Base-by-base conservation (phyloP, 2,329 filamentous ascomycete species). In the Zymoseptoria brevis region DNA sequence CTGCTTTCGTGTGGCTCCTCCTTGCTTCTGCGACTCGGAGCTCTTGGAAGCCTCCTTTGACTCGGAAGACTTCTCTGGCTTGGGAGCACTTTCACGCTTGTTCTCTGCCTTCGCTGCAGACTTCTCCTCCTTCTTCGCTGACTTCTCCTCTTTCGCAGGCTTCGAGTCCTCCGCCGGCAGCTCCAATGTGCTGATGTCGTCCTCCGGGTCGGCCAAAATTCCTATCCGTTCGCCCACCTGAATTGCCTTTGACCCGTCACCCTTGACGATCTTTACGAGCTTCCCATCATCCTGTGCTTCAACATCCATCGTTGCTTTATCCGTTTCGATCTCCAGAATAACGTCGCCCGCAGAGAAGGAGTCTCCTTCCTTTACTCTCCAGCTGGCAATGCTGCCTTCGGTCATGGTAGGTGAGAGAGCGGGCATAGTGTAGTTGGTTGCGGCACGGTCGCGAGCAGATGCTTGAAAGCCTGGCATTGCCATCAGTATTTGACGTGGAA, bases 271-370 rank as follows among this genome's bases (percentile, higher is more conserved):
- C 80, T 94, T 95, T 72, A 91, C 86, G 74, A 96, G 77, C 67
- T 93, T 80, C 50, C 91, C 90, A 71, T 95, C 90, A 51, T 96
- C 90, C 77, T 94, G 90, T 49, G 90, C 90, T 79, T 96, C 91
- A 24, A 96, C 90, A 68, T 96, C 91, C 90, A 96, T 96, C 58
- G 89, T 89, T 58, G 90, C 90, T 81, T 96, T 96, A 76, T 96
- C 90, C 60, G 90, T 96, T 78, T 96, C 90, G 73, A 96, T 94
- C 76, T 96, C 90, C 60, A 96, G 84, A 55, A 96, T 81, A 30
- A 96, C 89, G 74, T 96, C 90, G 66, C 90, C 90, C 59, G 90
- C 88, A 54, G 83, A 80, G 75, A 90, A 96, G 55, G 84, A 81
- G 67, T 94, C 89, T 72, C 90, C 90, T 78, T 95, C 90, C 75